Base-by-base conservation (phyloP, 75 land plant species). In the Larix kaempferi region DNA sequence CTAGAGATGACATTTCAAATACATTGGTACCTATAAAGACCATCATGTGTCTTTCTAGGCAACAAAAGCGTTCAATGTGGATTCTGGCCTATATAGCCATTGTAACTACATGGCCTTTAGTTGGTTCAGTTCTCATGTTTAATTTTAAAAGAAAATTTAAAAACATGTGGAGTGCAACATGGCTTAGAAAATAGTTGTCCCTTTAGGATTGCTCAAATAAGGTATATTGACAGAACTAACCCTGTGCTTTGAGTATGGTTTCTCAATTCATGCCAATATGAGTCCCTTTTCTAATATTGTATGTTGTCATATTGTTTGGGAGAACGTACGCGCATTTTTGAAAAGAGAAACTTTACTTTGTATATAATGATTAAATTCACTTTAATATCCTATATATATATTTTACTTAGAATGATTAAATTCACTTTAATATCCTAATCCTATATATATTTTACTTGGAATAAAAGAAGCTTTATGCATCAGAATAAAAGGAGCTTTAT, bases 41-140 rank as follows among this genome's bases (percentile, higher is more conserved):
- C 71, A 59, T 89, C 11, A 59, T 78, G 75, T 83, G 71, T 57
- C 77, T 91, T n/a, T 73, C 79, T 7, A 82, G 61, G 15, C 88
- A 82, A 52, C 84, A 80, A 19, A 77, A 71, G 60, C 73, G 21
- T 58, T 86, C 95, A 29, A 78, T 93, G 26, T 91, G 93, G 95
- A 33, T 93, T 76, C 92, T 95, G 41, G 86, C 85, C 1, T 95
- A 91, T 64, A 80, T 93, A 72, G 92, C 98, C 56, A 76, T 93
- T 41, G 72, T 87, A 13, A 85, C 98, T 5, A 86, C 86, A 41
- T 95, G 92, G 88, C 98, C 98, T 39, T 23, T 93, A 57, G 76
- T 93, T 23, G 94, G 98, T 35, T 77, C 94, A 26, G 84, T 82
- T 11, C 82, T 93, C 15, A 57, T 73, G 21, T 23, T 88, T 6